Conservation (phyloP, 1,284 basidiomycete species). For the Xanthoconium separans region DNA sequence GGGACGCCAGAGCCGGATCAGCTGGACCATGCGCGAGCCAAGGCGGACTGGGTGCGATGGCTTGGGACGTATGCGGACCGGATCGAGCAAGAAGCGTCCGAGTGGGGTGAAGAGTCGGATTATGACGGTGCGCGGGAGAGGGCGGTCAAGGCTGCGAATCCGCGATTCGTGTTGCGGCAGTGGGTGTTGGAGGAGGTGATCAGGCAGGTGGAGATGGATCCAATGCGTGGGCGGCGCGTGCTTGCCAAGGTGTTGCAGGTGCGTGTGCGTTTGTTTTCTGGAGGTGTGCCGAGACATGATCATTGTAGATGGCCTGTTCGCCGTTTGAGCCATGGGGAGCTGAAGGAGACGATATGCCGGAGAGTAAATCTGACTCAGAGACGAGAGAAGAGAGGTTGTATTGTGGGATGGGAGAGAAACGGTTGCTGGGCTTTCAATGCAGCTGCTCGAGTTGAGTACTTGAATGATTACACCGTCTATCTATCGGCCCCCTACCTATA, state of each 20-base stretch:
- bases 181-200: constrained; percentile 94
- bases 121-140: constrained; percentile 43
- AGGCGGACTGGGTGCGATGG: constrained; percentile 60
- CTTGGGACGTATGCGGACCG: constrained; percentile 65
- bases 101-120: constrained; percentile 34
- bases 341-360: constrained; percentile 45
- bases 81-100: constrained; percentile 55
- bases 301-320: constrained; percentile 70
- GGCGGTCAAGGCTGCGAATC: constrained; percentile 63
- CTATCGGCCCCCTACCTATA: too few species aligned
- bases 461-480: too few species aligned
- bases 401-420: constrained; percentile 75
- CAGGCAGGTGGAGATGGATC: constrained; percentile 57
- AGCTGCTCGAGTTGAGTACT: constrained; percentile 76
- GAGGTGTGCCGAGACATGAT: background rate
- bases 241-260: constrained; percentile 77
- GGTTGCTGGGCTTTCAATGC: constrained; percentile 88
- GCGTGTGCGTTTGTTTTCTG: constrained; percentile 23
- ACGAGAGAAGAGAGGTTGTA: constrained; percentile 71
- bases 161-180: constrained; percentile 87
- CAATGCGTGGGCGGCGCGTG: constrained; percentile 55
- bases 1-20: constrained; percentile 44
- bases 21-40: constrained; percentile 44
- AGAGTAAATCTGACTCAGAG: constrained; percentile 52
- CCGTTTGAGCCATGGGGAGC: constrained; percentile 83